Evolutionary conservation across 805 yeast genomes (phyloP).

Genomic region (Candida khao-thaluensis): DNA sequence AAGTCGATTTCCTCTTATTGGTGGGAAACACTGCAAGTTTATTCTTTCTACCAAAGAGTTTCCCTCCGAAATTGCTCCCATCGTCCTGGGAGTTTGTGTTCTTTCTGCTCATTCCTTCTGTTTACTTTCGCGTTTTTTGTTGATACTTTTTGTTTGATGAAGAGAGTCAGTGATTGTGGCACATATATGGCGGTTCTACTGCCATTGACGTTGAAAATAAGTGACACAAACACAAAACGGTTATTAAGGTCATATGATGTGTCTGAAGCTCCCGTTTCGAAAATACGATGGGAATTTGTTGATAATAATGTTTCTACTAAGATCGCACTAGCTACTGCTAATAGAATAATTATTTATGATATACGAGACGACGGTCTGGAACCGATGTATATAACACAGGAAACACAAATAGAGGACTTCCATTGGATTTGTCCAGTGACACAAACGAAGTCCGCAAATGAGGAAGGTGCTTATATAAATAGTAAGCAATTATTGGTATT

Average conservation of each 20-base stretch:
- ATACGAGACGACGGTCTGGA: conserved; percentile 23
- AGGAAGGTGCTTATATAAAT: conserved; percentile 31
- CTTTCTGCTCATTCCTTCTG: conserved; percentile 3
- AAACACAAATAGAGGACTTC: conserved; percentile 29
- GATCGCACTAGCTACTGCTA: conserved; percentile 27
- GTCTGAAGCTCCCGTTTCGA: conserved; percentile 2
- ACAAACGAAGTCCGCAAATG: conserved; percentile 9
- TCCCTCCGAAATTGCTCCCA: conserved; percentile 5
- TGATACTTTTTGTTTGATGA: no score
- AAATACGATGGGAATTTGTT: conserved; percentile 14
- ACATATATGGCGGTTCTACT: conserved; percentile 3
- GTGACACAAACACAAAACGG: conserved; percentile 1
- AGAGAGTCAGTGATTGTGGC: conserved; percentile 10
- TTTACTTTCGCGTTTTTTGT: no score
- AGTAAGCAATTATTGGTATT: conserved; percentile 34
- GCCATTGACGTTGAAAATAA: conserved; percentile 11
- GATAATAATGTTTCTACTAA: conserved; percentile 21
- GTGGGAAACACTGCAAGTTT: conserved; percentile 13
- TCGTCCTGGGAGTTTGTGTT: background rate
- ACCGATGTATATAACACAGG: conserved; percentile 34
- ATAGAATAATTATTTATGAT: conserved; percentile 24
- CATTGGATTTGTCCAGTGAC: conserved; percentile 34
- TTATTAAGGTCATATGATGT: conserved; percentile 12
- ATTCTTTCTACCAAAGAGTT: conserved; percentile 12
- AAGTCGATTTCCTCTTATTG: conserved; percentile 9